Percentiles rank a stretch among this genome's conserved stretches.
Evolutionary conservation across 306 rosid species (phyloP).

Genomic region (Vigna mungo): DNA sequence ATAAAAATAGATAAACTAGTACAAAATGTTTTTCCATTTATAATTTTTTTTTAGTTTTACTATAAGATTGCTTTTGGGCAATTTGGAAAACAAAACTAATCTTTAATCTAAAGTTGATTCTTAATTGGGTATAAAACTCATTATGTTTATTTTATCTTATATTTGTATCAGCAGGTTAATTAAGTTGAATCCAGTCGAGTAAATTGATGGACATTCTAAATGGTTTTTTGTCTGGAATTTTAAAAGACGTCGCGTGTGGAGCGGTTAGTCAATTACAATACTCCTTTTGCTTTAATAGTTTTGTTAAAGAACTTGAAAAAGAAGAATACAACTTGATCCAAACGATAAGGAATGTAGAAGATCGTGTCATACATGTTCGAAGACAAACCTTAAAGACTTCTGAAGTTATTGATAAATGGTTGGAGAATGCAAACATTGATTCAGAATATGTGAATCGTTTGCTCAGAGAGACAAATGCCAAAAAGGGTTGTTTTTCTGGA

Average conservation of each 20-base stretch:
- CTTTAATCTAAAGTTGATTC: no score
- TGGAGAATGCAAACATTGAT: neutral
- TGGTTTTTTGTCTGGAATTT: neutral
- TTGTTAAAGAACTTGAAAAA: neutral
- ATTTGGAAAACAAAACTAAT: no score
- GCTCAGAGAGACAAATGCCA: neutral
- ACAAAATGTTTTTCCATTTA: no score
- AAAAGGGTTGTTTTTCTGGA: neutral
- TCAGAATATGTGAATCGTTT: neutral
- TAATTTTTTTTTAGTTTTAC: no score
- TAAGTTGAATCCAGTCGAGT: neutral
- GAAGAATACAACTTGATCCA: neutral
- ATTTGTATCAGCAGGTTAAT: neutral
- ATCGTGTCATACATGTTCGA: neutral
- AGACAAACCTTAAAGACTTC: neutral
- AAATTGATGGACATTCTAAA: neutral
- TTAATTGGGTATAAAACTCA: no score
- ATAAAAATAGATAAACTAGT: no score
- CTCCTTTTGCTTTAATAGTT: conserved; percentile 2
- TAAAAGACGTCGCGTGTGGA: neutral
- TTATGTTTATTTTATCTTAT: neutral
- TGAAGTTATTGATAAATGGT: conserved; percentile 5
- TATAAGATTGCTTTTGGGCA: no score
- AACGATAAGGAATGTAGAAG: neutral
- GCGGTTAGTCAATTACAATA: neutral